Evolutionary conservation across 2,329 filamentous ascomycete genomes (phyloP), one percentile per base, ranked within the genome.

Genomic region (Cordyceps tenuipes): DNA sequence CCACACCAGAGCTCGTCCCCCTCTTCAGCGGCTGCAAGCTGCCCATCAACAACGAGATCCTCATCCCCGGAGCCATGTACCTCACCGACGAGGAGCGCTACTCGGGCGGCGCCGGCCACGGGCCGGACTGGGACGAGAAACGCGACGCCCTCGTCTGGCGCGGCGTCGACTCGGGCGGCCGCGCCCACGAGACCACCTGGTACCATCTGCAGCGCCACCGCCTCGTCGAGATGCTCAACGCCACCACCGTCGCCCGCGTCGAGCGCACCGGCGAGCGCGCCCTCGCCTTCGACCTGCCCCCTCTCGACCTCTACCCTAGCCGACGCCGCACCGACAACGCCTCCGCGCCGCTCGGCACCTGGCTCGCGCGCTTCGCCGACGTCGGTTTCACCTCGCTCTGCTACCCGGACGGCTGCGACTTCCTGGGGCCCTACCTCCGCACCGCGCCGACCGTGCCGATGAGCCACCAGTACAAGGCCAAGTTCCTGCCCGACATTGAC

Each of bases 401-500:
- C 65, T 62, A 67, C 13, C 64, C 67, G 1, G 64, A 67, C 41
- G 65, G 71, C 21, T 81, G 78, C 67, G 67, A 67, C 36, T 77
- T 77, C 61, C 63, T 77, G 29, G 62, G 67, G 9, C 70, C 73
- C 8, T 70, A 74, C 64, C 75, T 75, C 64, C 61, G 64, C 23
- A 60, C 68, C 7, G 66, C 71, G 3, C 61, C 70, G 0, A 61
- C 67, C 34, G 68, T 75, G 52, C 69, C 73, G 48, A 80, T 82
- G 73, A 72, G 71, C 59, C 67, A 77, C 53, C 78, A 82, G 64
- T 83, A 81, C 66, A 62, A 66, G n/a, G 73, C 79, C 73, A 90
- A 90, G 68, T 88, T 82, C 66, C 76, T 90, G 1, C 81, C 85
- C 0, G 87, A 91, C 67, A 79, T 88, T 49, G 88, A 91, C 68